Base-by-base conservation (phyloP, 2,329 filamentous ascomycete genomes). In the Cercospora sp. region DNA sequence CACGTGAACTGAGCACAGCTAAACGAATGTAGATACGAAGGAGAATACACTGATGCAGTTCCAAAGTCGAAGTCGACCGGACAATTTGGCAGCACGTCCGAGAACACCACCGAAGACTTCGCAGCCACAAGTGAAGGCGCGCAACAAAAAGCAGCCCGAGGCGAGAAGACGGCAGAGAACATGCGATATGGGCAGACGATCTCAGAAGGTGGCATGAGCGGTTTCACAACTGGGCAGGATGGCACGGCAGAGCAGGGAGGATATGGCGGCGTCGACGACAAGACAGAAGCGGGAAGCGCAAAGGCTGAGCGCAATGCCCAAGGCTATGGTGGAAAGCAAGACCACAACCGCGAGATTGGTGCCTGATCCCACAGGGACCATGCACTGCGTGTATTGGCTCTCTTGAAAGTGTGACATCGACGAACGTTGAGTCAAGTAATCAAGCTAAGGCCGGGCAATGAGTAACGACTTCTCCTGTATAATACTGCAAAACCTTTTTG, bases 131-230 rank as follows among this genome's bases (percentile, higher is more conserved):
- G 69, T 9, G 72, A 71, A 43, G 66, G 75, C 55, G 70, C 81
- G 71, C 70, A 78, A 75, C 67, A 77, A 69, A 76, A 78, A 21
- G 68, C 72, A 61, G 75, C 79, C 70, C 74, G 81, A 70, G 79
- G 82, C 68, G 75, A 84, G 75, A 78, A 81, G 76, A 80, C 80
- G 69, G 83, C 81, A 43, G 84, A 84, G 69, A 86, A 86, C 71
- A 82, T 86, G 3, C 79, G 84, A 51, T 87, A 85, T 71, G 87
- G 86, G 6, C 84, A 88, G 76, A 81, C 81, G 5, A 86, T 88
- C 45, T 84, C 83, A 40, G 85, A 88, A 74, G 77, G 84, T 30
- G 86, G 86, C 2, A 82, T 85, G 76, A 86, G 86, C 37, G 85
- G 84, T 6, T 80, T 83, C 78, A 88, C 86, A 43, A 79, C 77